Conservation (phyloP, 768 basidiomycete species). For the Suillus clintonianus region DNA sequence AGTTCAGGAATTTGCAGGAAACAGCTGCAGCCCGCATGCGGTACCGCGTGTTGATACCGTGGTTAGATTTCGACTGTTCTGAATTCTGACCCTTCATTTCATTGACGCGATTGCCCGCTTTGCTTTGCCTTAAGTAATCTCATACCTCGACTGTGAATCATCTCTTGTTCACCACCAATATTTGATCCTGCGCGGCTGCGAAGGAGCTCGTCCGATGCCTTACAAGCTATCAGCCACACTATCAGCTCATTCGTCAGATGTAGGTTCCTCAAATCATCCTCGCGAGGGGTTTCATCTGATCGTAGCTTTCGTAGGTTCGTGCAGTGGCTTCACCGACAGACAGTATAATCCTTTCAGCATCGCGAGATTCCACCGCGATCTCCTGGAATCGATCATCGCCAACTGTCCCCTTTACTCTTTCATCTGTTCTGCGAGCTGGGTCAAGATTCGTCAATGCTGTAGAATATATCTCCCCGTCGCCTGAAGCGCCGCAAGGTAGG, state of each 20-base stretch:
- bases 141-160: neutral
- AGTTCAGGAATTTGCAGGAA: conserved; percentile 2
- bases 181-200: conserved; percentile 2
- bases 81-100: neutral
- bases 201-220: conserved; percentile 46
- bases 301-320: conserved; percentile 63
- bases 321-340: conserved; percentile 76
- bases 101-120: neutral
- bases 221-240: conserved; percentile 80
- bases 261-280: conserved; percentile 39
- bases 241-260: conserved; percentile 71
- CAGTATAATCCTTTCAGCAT: conserved; percentile 83
- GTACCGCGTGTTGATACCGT: neutral
- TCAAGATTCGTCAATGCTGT: conserved; percentile 81
- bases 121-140: neutral
- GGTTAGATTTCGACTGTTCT: conserved; percentile 7
- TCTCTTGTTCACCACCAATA: neutral
- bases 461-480: conserved; percentile 70
- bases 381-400: conserved; percentile 67
- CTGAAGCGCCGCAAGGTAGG: conserved; percentile 71
- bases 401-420: conserved; percentile 53
- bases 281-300: conserved; percentile 17
- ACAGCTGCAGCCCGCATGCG: too few species aligned
- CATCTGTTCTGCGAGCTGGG: conserved; percentile 60
- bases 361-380: conserved; percentile 89